Conservation (phyloP, 441 rosid species). For the Gossypium gossypioides region DNA sequence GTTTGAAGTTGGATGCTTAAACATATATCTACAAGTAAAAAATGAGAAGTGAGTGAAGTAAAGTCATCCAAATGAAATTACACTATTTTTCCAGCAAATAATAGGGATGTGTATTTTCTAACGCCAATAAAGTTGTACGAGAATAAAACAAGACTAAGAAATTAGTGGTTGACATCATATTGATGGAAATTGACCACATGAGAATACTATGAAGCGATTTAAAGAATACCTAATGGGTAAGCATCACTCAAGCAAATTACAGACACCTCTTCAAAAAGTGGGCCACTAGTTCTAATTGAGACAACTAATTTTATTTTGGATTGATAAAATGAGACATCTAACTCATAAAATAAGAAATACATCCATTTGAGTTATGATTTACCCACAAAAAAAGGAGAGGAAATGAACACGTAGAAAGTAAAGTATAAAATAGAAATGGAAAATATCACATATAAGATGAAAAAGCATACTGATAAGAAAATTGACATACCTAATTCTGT, state of each 20-base stretch:
- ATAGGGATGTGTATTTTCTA: neutral
- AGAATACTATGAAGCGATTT: neutral
- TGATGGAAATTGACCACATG: neutral
- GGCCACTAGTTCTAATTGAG: neutral
- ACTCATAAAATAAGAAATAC: neutral
- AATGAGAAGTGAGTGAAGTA: neutral
- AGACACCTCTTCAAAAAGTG: neutral
- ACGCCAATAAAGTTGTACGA: neutral
- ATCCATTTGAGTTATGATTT: neutral
- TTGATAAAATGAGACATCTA: neutral
- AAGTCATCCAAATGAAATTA: neutral
- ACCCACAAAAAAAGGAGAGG: neutral
- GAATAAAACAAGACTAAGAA: neutral
- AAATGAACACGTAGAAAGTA: neutral
- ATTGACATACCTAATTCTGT: conserved; percentile 8
- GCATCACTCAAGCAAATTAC: neutral
- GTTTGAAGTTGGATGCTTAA: neutral
- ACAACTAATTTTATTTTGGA: neutral
- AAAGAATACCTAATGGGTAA: neutral
- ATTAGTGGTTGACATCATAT: neutral
- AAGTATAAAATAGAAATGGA: neutral
- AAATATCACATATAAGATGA: neutral
- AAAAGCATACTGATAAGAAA: neutral
- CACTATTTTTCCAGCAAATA: neutral
- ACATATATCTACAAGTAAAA: neutral